phyloP scores from a whole-genome alignment of 192 early-diverging fungal species.

The Coemansia sp. region DNA sequence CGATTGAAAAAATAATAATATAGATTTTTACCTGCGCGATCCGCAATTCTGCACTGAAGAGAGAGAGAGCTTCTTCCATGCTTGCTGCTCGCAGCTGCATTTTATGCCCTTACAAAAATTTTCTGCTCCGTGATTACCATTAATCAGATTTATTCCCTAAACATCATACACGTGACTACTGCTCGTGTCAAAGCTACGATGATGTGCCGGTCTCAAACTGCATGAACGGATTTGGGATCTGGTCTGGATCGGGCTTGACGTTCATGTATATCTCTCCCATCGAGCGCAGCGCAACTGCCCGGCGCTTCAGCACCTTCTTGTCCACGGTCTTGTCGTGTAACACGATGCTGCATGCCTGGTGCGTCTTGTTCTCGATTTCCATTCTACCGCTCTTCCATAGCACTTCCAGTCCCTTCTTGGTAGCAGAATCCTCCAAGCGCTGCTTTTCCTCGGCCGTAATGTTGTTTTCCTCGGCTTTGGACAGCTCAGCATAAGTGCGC shows the following conservation, averaged over 20 bases:
- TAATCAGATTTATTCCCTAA: slow-evolving; percentile 12
- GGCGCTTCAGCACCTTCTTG: slow-evolving; percentile 59
- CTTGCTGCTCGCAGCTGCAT: slow-evolving; percentile 9
- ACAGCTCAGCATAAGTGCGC: slow-evolving; percentile 82
- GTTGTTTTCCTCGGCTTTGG: slow-evolving; percentile 85
- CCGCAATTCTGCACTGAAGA: slow-evolving; percentile 55
- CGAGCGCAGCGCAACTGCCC: slow-evolving; percentile 77
- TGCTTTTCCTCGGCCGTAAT: slow-evolving; percentile 64
- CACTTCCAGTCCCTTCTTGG: slow-evolving; percentile 79
- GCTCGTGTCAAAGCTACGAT: not conserved
- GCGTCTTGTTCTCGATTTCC: slow-evolving; percentile 89
- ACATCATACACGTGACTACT: not conserved
- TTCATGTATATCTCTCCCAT: slow-evolving; percentile 82
- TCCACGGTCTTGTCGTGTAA: slow-evolving; percentile 65
- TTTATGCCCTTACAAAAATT: slow-evolving; percentile 15
- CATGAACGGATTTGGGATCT: slow-evolving; percentile 41
- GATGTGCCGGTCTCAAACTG: slow-evolving; percentile 20
- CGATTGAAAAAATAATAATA: slow-evolving; percentile 20
- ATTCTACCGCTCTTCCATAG: slow-evolving; percentile 92
- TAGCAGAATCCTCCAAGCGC: slow-evolving; percentile 67
- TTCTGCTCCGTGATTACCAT: slow-evolving; percentile 1
- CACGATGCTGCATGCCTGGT: slow-evolving; percentile 87
- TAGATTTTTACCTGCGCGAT: slow-evolving; percentile 52
- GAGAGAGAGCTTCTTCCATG: slow-evolving; percentile 29
- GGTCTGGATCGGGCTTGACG: slow-evolving; percentile 62